Percentiles rank a stretch among this genome's conserved stretches.
Evolutionary conservation across 352 stramenopile genomes (phyloP).

Genomic region (Ophiocytium majus): DNA sequence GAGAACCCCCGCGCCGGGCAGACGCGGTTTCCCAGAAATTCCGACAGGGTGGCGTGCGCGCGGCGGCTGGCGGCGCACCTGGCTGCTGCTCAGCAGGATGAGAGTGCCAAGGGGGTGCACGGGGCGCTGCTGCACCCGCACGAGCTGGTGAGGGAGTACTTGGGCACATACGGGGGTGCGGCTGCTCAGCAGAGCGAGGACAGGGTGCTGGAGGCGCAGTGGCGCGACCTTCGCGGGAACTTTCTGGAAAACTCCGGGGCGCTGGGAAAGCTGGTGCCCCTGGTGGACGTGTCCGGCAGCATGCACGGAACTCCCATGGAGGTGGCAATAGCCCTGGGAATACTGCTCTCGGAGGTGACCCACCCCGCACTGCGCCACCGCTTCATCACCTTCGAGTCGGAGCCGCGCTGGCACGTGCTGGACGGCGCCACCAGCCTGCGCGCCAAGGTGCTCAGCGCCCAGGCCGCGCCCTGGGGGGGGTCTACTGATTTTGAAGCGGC

Average conservation of each 20-base stretch:
- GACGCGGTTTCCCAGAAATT: constrained; percentile 44
- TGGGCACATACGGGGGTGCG: not conserved
- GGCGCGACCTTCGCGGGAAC: constrained; percentile 22
- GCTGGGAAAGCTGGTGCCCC: constrained; percentile 57
- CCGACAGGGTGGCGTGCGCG: constrained; percentile 48
- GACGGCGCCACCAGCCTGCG: constrained; percentile 31
- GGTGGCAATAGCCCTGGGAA: constrained; percentile 62
- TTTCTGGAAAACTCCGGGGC: constrained; percentile 28
- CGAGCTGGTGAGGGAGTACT: constrained; percentile 51
- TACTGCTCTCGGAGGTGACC: constrained; percentile 58
- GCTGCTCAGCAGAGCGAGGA: constrained; percentile 4
- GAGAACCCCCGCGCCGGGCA: not conserved
- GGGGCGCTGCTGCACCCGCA: constrained; percentile 58
- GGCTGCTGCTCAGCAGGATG: constrained; percentile 38
- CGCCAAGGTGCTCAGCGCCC: constrained; percentile 57
- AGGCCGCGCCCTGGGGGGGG: constrained; percentile 57
- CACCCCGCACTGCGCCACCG: constrained; percentile 53
- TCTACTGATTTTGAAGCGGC: constrained; percentile 68
- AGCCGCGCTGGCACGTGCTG: constrained; percentile 56
- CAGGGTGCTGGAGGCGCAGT: constrained; percentile 59
- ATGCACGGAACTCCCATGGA: constrained; percentile 63
- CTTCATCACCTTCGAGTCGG: constrained; percentile 61
- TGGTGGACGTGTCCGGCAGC: constrained; percentile 62
- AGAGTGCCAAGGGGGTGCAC: constrained; percentile 55
- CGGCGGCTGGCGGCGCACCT: constrained; percentile 26